These are phyloP conservation scores for Choricystis sp. DNA, from an alignment of 139 green algal genomes.

Conservation along the genomic window DNA sequence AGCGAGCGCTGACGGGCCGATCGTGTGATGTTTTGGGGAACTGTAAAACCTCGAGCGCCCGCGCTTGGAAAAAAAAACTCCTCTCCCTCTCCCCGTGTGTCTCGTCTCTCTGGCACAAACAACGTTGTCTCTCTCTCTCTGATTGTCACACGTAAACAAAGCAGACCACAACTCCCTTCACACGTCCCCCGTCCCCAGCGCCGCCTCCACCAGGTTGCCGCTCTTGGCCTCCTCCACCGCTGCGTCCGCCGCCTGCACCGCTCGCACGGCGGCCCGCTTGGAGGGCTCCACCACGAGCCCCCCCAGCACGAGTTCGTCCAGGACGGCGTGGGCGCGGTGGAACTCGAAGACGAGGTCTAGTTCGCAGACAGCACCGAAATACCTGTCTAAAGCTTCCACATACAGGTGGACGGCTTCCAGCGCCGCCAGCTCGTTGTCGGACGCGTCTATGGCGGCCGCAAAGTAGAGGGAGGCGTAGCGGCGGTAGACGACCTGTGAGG, in stretches of 20 bases:
- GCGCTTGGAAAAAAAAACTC: no score
- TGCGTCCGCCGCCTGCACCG: slow-evolving; percentile 60
- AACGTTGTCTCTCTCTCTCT: background rate
- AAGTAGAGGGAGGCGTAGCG: slow-evolving; percentile 97
- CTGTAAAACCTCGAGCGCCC: no score
- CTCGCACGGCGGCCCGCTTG: slow-evolving; percentile 43
- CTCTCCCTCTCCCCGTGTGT: background rate
- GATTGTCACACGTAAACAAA: background rate
- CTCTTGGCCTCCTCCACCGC: slow-evolving; percentile 56
- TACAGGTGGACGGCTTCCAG: slow-evolving; percentile 83
- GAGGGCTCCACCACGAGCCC: slow-evolving; percentile 87
- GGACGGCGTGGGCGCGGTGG: slow-evolving; percentile 96
- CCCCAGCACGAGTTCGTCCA: slow-evolving; percentile 91
- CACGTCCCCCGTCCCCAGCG: background rate
- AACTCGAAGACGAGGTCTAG: slow-evolving; percentile 99
- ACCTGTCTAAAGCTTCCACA: slow-evolving; percentile 61
- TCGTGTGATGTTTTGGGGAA: background rate
- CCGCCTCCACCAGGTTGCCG: slow-evolving; percentile 2
- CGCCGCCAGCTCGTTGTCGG: slow-evolving; percentile 68
- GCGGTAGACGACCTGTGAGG: slow-evolving; percentile 69
- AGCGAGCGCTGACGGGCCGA: no score
- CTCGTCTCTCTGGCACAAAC: background rate
- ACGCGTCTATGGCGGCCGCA: slow-evolving; percentile 56
- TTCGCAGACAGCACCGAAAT: slow-evolving; percentile 99
- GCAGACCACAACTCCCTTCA: background rate